Evolutionary conservation across 768 basidiomycete genomes (phyloP).

Genomic region (Agrocybe praecox): DNA sequence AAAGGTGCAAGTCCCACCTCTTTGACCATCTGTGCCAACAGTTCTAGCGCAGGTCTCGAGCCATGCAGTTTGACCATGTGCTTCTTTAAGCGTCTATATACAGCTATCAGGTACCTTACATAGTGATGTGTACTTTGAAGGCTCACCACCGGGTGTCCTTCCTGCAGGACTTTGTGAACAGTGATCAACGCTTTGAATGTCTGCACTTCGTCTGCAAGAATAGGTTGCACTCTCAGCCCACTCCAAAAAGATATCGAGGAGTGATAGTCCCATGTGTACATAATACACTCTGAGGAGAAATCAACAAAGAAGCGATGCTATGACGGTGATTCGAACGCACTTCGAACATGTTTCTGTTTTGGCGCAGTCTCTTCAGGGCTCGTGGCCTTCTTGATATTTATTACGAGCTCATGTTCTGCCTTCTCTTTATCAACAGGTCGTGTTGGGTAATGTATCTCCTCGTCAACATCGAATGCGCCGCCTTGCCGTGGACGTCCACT

Average conservation of each 20-base stretch:
- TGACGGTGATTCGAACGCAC: conserved; percentile 42
- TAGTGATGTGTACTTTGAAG: conserved; percentile 1
- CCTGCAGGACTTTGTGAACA: conserved; percentile 97
- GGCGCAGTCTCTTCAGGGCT: conserved; percentile 94
- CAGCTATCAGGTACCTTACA: conserved; percentile 5
- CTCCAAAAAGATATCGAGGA: conserved; percentile 98
- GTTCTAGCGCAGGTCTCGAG: conserved; percentile 96
- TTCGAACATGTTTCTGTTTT: conserved; percentile 99
- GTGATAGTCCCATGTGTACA: conserved; percentile 99
- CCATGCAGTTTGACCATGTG: conserved; percentile 96
- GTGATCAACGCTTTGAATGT: conserved; percentile 98
- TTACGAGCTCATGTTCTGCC: conserved; percentile 89
- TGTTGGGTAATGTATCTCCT: conserved; percentile 92
- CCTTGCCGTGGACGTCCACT: conserved; percentile 34
- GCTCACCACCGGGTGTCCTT: conserved; percentile 90
- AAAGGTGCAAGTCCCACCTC: conserved; percentile 58
- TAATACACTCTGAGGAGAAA: conserved; percentile 80
- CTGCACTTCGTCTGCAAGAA: conserved; percentile 95
- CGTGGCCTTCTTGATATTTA: conserved; percentile 99
- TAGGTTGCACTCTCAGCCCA: conserved; percentile 94
- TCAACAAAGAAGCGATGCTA: conserved; percentile 1
- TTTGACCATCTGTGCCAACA: conserved; percentile 72
- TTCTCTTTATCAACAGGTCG: conserved; percentile 99
- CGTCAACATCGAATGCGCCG: conserved; percentile 67
- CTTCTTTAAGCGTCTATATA: conserved; percentile 89